phyloP scores from a whole-genome alignment of 306 rosid genomes.

The Trifolium fragiferum region DNA sequence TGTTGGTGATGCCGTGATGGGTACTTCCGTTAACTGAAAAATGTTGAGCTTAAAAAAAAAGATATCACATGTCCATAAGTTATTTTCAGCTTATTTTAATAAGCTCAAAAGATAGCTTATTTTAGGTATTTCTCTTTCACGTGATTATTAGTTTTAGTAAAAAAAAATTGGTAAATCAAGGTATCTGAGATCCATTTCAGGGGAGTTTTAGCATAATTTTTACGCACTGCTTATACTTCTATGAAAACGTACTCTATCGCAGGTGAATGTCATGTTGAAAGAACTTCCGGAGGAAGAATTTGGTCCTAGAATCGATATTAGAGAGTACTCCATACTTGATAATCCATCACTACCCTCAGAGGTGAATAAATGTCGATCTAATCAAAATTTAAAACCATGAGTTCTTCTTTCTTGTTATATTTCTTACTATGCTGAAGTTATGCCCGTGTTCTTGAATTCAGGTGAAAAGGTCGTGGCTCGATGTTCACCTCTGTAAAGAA shows the following conservation, averaged over 20 bases:
- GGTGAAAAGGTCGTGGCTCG: conserved; percentile 90
- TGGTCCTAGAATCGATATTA: conserved; percentile 75
- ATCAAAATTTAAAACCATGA: conserved; percentile 27
- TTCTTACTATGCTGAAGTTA: conserved; percentile 25
- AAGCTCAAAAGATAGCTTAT: neutral
- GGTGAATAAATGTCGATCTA: conserved; percentile 51
- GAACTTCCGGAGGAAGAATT: conserved; percentile 77
- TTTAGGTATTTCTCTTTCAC: too few relatives aligned
- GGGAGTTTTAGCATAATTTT: too few relatives aligned
- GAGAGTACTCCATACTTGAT: conserved; percentile 90
- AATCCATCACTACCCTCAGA: conserved; percentile 77
- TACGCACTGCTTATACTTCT: conserved; percentile 33
- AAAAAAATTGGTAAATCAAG: too few relatives aligned
- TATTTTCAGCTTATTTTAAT: neutral
- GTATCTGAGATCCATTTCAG: too few relatives aligned
- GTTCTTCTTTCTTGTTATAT: conserved; percentile 16
- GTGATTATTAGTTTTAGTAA: too few relatives aligned
- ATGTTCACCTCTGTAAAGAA: conserved; percentile 85
- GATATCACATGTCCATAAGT: neutral
- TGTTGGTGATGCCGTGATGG: neutral
- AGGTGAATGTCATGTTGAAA: conserved; percentile 84
- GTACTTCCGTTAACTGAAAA: conserved; percentile 3
- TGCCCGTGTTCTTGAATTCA: conserved; percentile 46
- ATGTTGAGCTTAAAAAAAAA: neutral
- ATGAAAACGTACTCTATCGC: conserved; percentile 41